Evolutionary conservation across 139 green algal genomes (phyloP).

Genomic region (Tetraselmis striata): DNA sequence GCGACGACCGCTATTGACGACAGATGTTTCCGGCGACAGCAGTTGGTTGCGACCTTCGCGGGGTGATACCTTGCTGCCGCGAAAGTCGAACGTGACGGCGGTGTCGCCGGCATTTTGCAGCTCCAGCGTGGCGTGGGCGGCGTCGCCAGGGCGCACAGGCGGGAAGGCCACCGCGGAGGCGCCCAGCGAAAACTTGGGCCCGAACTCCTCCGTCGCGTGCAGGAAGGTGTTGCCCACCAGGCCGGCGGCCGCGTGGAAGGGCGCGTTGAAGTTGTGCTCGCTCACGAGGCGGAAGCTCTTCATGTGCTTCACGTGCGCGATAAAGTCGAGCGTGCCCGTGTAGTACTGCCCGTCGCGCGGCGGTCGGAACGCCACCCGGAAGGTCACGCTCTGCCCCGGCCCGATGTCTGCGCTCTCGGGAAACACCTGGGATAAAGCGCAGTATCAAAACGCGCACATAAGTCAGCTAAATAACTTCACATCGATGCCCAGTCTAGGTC

Average conservation of each 20-base stretch:
- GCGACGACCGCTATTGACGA: too few species aligned
- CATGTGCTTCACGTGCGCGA: constrained; percentile 42
- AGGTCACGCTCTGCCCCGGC: constrained; percentile 27
- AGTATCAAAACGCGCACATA: not conserved
- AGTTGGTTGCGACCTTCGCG: too few species aligned
- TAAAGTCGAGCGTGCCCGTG: constrained; percentile 23
- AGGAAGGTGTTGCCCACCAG: constrained; percentile 18
- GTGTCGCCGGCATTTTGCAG: constrained; percentile 63
- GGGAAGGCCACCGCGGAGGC: constrained; percentile 40
- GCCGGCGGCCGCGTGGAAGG: not conserved
- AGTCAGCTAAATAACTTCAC: not conserved
- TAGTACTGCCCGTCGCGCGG: constrained; percentile 43
- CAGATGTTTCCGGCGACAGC: too few species aligned
- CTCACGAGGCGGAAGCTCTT: constrained; percentile 59
- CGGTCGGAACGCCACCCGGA: constrained; percentile 58
- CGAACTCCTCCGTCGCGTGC: constrained; percentile 22
- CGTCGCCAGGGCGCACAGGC: constrained; percentile 29
- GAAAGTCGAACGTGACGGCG: constrained; percentile 41
- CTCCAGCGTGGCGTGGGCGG: constrained; percentile 42
- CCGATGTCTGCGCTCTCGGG: constrained; percentile 53
- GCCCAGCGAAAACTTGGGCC: constrained; percentile 30
- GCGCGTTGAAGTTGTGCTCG: not conserved
- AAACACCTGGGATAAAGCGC: constrained; percentile 51
- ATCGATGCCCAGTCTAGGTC: too few species aligned
- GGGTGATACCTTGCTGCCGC: too few species aligned